Evolutionary conservation across 305 asterid species (phyloP).

Genomic region (Fraxinus greggii): DNA sequence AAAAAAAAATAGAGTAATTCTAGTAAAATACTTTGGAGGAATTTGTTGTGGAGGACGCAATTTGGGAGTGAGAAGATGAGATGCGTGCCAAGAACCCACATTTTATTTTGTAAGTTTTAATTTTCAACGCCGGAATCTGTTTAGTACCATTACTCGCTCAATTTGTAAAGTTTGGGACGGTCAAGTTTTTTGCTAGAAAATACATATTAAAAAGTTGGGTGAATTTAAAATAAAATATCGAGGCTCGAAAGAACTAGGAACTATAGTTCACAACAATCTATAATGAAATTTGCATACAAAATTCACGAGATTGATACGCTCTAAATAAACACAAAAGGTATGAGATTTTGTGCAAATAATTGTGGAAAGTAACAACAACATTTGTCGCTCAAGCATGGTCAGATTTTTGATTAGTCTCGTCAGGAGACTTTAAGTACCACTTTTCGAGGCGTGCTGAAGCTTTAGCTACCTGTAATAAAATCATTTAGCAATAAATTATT

Average conservation of each 20-base stretch:
- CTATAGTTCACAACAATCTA: neutral
- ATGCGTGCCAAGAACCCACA: neutral
- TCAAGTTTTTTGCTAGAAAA: too few species aligned
- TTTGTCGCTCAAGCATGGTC: conserved; percentile 25
- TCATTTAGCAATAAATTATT: neutral
- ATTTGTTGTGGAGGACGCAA: neutral
- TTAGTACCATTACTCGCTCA: neutral
- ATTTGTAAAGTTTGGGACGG: too few species aligned
- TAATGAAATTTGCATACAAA: neutral
- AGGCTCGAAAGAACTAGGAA: too few species aligned
- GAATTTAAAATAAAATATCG: too few species aligned
- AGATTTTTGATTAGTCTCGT: conserved; percentile 32
- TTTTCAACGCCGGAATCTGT: neutral
- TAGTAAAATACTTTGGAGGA: neutral
- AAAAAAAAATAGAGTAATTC: neutral
- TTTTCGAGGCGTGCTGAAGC: conserved; percentile 48
- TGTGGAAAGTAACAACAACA: neutral
- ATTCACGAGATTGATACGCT: neutral
- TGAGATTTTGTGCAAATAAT: neutral
- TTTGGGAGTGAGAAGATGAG: neutral
- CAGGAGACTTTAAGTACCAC: conserved; percentile 48
- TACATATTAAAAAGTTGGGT: too few species aligned
- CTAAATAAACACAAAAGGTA: neutral
- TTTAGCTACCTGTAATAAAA: conserved; percentile 31
- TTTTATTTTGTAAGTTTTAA: too few species aligned